Base-by-base conservation (phyloP, 176 grass and related monocot genomes). In the Oryza rufipogon region DNA sequence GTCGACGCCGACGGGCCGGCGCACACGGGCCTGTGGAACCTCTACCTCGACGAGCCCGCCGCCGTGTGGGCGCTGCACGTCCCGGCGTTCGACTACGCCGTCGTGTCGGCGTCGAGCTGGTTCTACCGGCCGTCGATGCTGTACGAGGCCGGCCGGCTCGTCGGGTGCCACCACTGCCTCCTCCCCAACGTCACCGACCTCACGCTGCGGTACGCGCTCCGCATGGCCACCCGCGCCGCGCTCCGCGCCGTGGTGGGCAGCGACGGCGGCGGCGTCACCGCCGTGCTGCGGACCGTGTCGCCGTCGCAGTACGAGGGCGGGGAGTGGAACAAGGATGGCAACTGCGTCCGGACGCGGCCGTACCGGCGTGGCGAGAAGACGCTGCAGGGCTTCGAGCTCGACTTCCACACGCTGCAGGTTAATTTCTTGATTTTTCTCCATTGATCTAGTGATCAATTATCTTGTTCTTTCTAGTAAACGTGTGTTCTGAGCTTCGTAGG, bases 241-340 rank as follows among this genome's bases (percentile, higher is more conserved):
- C 73, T 93, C 28, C 39, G 80, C 11, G 81, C 72, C 10, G 25
- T 80, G 25, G 8, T 2, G 1, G 26, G 3, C 3, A 41, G 28
- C 28, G 28, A 28, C 28, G 28, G 30, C 30, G 30, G 66, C 74
- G 67, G 13, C 47, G 13, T 49, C 33, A 67, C 68, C 17, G 80
- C 45, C 2, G 26, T 93, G 17, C 51, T 97, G 60, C 77, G 84
- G 12, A 91, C 89, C 3, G 64, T 97, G 36, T 74, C 91, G 41
- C 87, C 94, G 32, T 81, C 88, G 72, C 92, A 97, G 74, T 97
- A 87, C 77, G 92, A 97, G 71, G 66, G 34, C 71, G 92, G 94
- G 19, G 74, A 84, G 23, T 92, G 92, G 94, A 46, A 92, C 84
- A 83, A 71, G 83, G 88, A 74, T 17, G 88, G 81, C 3, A 46